Evolutionary conservation across 768 basidiomycete species (phyloP).

Genomic region (Pleurotus djamor): DNA sequence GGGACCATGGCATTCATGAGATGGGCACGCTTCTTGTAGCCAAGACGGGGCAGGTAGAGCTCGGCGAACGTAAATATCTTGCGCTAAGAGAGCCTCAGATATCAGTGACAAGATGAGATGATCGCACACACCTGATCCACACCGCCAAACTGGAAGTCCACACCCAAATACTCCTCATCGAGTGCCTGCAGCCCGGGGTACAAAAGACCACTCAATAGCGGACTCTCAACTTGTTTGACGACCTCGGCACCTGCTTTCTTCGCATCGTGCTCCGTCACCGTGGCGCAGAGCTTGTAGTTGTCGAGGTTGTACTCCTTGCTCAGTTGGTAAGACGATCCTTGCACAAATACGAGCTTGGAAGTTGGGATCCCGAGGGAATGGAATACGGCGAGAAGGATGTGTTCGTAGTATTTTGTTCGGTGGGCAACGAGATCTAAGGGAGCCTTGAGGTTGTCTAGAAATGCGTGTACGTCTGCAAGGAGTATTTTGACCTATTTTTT

Average conservation of each 20-base stretch:
- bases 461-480: slow-evolving; percentile 92
- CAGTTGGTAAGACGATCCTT: slow-evolving; percentile 93
- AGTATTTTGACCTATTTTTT: slow-evolving; percentile 72
- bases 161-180: slow-evolving; percentile 94
- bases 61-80: slow-evolving; percentile 99
- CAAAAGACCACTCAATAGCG: slow-evolving; percentile 85
- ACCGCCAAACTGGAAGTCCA: slow-evolving; percentile 98
- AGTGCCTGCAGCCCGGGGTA: slow-evolving; percentile 97
- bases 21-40: slow-evolving; percentile 93
- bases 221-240: slow-evolving; percentile 95
- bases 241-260: slow-evolving; percentile 99
- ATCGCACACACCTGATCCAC: slow-evolving; percentile 97
- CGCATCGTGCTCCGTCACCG: slow-evolving; percentile 92
- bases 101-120: too few relatives aligned
- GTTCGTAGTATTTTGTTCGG: slow-evolving; percentile 89
- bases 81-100: too few relatives aligned
- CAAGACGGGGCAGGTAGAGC: slow-evolving; percentile 89
- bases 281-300: slow-evolving; percentile 90
- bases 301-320: slow-evolving; percentile 91
- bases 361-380: slow-evolving; percentile 88
- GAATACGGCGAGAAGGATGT: slow-evolving; percentile 80
- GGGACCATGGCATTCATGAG: slow-evolving; percentile 99
- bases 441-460: slow-evolving; percentile 96
- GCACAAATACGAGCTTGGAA: slow-evolving; percentile 77
- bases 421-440: slow-evolving; percentile 88